Evolutionary conservation across 441 rosid species (phyloP), one percentile per base, ranked within the genome.

Genomic region (Macaranga tanarius): DNA sequence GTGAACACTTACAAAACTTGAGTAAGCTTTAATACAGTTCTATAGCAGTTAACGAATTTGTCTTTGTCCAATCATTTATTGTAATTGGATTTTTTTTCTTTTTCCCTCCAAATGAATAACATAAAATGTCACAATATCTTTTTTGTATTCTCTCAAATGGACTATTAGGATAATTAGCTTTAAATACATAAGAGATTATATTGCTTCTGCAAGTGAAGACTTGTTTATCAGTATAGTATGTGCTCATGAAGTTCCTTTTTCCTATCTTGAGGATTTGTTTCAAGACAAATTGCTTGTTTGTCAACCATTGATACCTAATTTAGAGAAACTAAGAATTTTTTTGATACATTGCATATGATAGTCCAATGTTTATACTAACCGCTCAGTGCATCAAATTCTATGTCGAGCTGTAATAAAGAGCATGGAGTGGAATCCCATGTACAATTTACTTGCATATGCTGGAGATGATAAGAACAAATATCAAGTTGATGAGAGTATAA

Each of bases 161-260:
- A 98, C 99, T 2, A 97, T 95, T 58, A 86, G 99, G 82, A 95
- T 98, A n/a, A 90, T 95, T 84, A 89, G 99, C 91, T 92, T 95
- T 84, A 95, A 92, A 77, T 40, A 85, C 65, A 75, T 89, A 0
- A 98, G 99, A 79, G 95, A 89, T 57, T 92, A 82, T 81, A 84
- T 95, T 79, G 99, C 98, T 80, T 91, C 99, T 76, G 99, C 98
- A 63, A 92, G 99, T 74, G 98, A 91, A 79, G 99, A 95, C 82
- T 80, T 90, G 48, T 86, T 95, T 74, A 91, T 92, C 42, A 97
- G 91, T 79, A 95, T 92, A 65, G 99, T 92, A 87, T 71, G 95
- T 79, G 23, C 42, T 52, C 45, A 7, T 57, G 34, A 50, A 59
- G 59, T 69, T 55, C 44, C 42, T 28, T 61, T 15, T 63, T 19